Percentiles rank a stretch among this genome's conserved stretches.
phyloP scores from a whole-genome alignment of 208 protist species.

The Trichomonas gallinae region DNA sequence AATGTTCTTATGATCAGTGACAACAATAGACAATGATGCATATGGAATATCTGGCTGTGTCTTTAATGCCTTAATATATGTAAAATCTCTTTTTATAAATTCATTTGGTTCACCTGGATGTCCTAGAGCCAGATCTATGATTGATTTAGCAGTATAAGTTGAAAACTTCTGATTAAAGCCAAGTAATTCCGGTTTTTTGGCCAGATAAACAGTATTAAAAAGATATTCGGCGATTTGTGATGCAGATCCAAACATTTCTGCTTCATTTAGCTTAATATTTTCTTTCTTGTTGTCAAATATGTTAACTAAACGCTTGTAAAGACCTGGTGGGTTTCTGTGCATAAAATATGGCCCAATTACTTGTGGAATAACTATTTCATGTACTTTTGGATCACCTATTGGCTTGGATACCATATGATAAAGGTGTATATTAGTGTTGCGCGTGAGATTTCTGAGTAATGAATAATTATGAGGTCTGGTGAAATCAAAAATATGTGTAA shows the following conservation, averaged over 20 bases:
- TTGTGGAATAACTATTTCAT: neutral
- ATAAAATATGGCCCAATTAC: neutral
- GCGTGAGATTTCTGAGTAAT: neutral
- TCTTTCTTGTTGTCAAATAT: neutral
- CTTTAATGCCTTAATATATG: neutral
- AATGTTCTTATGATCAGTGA: neutral
- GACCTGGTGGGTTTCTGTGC: neutral
- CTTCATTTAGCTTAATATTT: neutral
- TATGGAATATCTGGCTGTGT: neutral
- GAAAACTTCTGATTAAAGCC: neutral
- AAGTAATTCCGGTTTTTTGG: neutral
- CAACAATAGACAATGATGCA: neutral
- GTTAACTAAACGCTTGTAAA: neutral
- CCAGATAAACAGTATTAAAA: neutral
- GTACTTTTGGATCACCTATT: neutral
- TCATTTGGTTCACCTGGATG: neutral
- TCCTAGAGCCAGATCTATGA: neutral
- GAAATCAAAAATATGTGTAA: neutral
- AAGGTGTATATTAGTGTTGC: neutral
- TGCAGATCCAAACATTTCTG: neutral
- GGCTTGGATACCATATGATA: neutral
- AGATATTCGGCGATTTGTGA: neutral
- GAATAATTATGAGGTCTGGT: neutral
- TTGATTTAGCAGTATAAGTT: neutral
- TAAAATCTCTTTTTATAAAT: neutral